phyloP scores from a whole-genome alignment of 164 flowering plant species.

The Magnolia sinica region DNA sequence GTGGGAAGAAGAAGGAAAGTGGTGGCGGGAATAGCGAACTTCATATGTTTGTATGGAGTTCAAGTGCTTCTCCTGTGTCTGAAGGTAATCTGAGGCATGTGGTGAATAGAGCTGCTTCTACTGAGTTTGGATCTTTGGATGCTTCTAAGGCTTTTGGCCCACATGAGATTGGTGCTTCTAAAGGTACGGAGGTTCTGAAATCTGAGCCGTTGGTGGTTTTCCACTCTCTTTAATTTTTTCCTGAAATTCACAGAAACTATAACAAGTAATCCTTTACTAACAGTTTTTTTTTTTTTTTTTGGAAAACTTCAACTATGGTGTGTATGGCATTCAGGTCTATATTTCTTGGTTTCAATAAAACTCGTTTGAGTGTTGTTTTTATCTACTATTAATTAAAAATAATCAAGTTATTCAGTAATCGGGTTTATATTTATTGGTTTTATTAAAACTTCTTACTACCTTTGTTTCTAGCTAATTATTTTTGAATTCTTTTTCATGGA shows the following conservation, averaged over 20 bases:
- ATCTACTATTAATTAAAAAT: no score
- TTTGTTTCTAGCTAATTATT: background rate
- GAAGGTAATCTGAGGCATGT: constrained; percentile 56
- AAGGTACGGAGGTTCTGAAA: constrained; percentile 24
- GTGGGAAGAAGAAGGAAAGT: constrained; percentile 26
- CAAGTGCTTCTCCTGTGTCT: constrained; percentile 83
- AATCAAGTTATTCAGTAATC: no score
- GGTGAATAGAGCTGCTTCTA: constrained; percentile 37
- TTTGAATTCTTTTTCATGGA: background rate
- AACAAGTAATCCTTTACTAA: no score
- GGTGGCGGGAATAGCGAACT: constrained; percentile 43
- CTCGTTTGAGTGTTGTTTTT: no score
- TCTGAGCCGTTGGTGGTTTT: background rate
- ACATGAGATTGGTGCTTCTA: constrained; percentile 41
- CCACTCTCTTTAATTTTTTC: background rate
- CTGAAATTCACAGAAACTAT: no score
- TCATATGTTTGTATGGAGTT: constrained; percentile 95
- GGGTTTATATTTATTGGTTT: no score
- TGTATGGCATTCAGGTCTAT: no score
- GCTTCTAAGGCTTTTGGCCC: constrained; percentile 37
- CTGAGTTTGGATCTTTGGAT: constrained; percentile 34
- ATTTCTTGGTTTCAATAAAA: no score
- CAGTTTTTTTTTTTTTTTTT: no score
- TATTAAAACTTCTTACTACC: no score
- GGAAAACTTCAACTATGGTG: no score